Base-by-base conservation (phyloP, 1,284 basidiomycete species). In the Melampsora medusae region DNA sequence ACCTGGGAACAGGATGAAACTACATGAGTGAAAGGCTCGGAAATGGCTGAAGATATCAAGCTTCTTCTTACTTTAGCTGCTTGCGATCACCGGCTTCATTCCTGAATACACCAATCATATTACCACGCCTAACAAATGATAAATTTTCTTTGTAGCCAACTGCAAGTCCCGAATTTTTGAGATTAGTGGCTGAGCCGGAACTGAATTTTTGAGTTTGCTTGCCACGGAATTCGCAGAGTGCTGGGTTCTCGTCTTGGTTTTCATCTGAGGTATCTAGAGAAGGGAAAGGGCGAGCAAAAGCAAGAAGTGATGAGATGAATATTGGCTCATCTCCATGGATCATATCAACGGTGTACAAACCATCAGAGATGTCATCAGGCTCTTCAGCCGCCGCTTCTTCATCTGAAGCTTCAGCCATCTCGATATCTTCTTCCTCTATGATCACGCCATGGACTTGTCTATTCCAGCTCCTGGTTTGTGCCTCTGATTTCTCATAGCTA, bases 71-170 rank as follows among this genome's bases (percentile, higher is more conserved):
- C 73, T 68, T 61, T 10, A 76, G 60, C 56, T 76, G 68, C 49
- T 50, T 49, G 49, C 38, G 59, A 14, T 22, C 88, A 75, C 92
- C 91, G 49, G 87, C 88, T 7, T 89, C 87, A 82, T 93, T 91
- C 79, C 88, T 90, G 85, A 99, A 99, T n/a, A 98, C 93, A 22
- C 97, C 97, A 78, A 99, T 97, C 84, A 92, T 94, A 84, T 91
- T 91, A 50, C 95, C 96, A 59, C 97, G 90, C 28, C 95, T 91
- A 77, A 99, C 96, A 81, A 96, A 98, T 14, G 96, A 95, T 50
- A 93, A 87, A 81, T 97, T 93, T 79, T 94, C 92, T 84, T 93
- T 96, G 87, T 97, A 96, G 5, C 97, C 97, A 61, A 99, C 90
- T 2, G 92, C 92, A 46, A 99, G 87, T 80, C 94, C 91, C 48